Base-by-base conservation (phyloP, 2,329 filamentous ascomycete species). In the Exserohilum turcica region DNA sequence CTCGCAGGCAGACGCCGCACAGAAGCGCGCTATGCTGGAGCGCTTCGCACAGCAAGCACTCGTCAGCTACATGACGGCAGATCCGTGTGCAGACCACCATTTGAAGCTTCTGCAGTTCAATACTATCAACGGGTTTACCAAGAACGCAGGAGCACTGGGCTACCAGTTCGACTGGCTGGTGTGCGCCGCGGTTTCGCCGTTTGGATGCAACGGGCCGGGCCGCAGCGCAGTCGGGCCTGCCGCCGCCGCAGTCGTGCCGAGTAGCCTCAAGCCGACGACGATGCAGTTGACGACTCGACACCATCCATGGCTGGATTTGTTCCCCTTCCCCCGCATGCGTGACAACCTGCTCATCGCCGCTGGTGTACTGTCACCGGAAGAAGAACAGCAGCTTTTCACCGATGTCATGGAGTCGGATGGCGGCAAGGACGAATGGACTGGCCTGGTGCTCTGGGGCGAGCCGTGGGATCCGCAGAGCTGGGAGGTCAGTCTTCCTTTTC, bases 391-490 rank as follows among this genome's bases (percentile, higher is more conserved):
- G 18, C 40, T 64, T 7, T 64, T 59, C 19, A 48, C 51, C 48
- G 63, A 66, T 18, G 28, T 61, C 5, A 59, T 51, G 16, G 52
- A 62, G 12, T 56, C 51, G 8, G 33, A 19, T 6, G 50, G 56
- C 18, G 13, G 33, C 13, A 46, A 51, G 19, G 39, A 32, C 1
- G 42, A 51, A 27, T 13, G 45, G 12, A 43, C 50, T 9, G 43
- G 48, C 1, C 36, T 83, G 1, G 68, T 82, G 10, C 77, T 82
- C 1, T 83, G 80, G 81, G 78, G 79, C 0, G 76, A 80, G 5
- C 71, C 80, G 0, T 78, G 75, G 68, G 73, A 82, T 31, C 49
- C 70, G 2, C 54, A 56, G 0, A 77, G 73, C 8, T 84, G 81
- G 82, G 81, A 84, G 56, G 69, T 78, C 1, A 80, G 74, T 0